Base-by-base conservation (phyloP, 225 moss, liverwort and hornwort genomes). In the Asterella californica region DNA sequence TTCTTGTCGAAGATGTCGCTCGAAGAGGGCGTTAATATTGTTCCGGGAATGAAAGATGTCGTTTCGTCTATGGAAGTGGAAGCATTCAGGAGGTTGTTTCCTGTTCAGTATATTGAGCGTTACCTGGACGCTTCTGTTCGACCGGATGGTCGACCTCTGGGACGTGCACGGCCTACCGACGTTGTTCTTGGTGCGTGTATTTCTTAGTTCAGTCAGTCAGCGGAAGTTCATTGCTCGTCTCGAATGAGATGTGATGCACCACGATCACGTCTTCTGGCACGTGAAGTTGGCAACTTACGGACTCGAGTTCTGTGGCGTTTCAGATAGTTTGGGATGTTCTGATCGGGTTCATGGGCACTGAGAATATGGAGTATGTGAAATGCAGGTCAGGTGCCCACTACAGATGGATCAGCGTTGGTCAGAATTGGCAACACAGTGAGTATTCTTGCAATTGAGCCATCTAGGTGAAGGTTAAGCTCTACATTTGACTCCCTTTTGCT, bases 341-440 rank as follows among this genome's bases (percentile, higher is more conserved):
- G 11, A 42, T 42, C 24, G 38, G 10, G 2, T 21, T 19, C n/a
- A n/a, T n/a, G n/a, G n/a, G n/a, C n/a, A n/a, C n/a, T n/a, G n/a
- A n/a, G n/a, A n/a, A n/a, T n/a, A n/a, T n/a, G n/a, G n/a, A n/a
- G n/a, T n/a, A n/a, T n/a, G n/a, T n/a, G n/a, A n/a, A n/a, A n/a
- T n/a, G n/a, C 88, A 99, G 97, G 94, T 82, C 85, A 94, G 50
- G 87, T 93, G 69, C 88, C 93, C 42, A 92, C 91, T 52, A 88
- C 93, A 38, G 97, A 95, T 82, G 97, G 94, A 62, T 99, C 97
- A 78, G 97, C 97, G 17, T 80, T 99, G 88, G 93, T 99, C 29
- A 99, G 90, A 91, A 82, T 99, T 62, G 97, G 97, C 57, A 91
- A 95, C 73, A 99, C 97, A 84, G 97, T 99, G 82, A 92, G 88